Evolutionary conservation across 2,329 filamentous ascomycete genomes (phyloP).

Genomic region (Venturia pyrina): DNA sequence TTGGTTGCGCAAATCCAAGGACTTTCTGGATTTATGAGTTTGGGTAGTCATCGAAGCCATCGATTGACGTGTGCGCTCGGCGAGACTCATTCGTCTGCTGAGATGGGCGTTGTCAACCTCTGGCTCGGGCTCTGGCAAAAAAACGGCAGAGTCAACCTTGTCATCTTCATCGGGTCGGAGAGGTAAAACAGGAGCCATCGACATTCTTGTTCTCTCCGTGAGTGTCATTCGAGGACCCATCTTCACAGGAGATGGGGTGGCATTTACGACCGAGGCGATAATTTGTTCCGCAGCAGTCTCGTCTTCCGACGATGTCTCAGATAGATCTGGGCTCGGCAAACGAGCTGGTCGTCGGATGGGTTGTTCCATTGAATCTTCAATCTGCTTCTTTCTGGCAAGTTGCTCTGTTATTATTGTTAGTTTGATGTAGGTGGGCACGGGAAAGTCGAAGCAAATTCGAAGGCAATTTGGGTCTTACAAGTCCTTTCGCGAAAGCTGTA

Average conservation of each 20-base stretch:
- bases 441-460: background rate
- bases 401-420: background rate
- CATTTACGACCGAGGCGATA: conserved; percentile 28
- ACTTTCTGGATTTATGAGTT: conserved; percentile 15
- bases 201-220: conserved; percentile 36
- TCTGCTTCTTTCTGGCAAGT: background rate
- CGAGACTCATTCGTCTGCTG: conserved; percentile 41
- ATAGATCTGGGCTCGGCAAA: conserved; percentile 12
- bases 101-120: conserved; percentile 12
- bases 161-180: conserved; percentile 4
- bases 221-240: conserved; percentile 32
- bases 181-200: conserved; percentile 29
- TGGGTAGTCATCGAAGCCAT: conserved; percentile 54
- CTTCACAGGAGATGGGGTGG: conserved; percentile 32
- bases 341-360: conserved; percentile 16
- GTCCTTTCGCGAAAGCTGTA: background rate
- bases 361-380: background rate
- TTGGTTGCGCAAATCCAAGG: conserved; percentile 22
- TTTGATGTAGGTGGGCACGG: background rate
- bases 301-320: background rate
- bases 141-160: conserved; percentile 18
- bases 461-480: background rate
- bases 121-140: background rate
- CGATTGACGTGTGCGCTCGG: conserved; percentile 71
- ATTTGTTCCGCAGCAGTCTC: conserved; percentile 25